Conservation (phyloP, 1,139 yeast species). For the Geotrichum aggregatum region DNA sequence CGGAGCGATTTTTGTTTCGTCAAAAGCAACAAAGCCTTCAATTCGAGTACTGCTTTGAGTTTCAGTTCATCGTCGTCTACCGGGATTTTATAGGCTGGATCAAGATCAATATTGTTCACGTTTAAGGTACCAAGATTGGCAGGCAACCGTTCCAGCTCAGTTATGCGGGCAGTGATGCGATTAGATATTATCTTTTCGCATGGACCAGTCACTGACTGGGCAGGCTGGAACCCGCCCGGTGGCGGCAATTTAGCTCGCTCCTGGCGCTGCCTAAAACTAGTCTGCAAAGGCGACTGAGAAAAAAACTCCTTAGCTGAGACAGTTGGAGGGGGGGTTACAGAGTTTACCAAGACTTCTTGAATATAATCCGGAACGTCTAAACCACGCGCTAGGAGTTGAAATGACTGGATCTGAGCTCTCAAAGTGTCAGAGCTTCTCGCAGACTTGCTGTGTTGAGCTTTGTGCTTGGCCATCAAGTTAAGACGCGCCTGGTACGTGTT, state of each 20-base stretch:
- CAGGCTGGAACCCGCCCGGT: conserved; percentile 22
- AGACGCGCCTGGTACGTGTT: conserved; percentile 39
- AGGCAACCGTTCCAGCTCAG: conserved; percentile 72
- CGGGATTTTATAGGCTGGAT: conserved; percentile 45
- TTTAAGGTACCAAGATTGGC: conserved; percentile 69
- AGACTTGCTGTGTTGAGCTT: conserved; percentile 2
- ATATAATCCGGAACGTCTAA: conserved; percentile 59
- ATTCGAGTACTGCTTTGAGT: conserved; percentile 67
- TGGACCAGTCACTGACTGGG: conserved; percentile 29
- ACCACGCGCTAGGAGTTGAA: conserved; percentile 73
- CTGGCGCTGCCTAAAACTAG: conserved; percentile 35
- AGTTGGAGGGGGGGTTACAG: conserved; percentile 19
- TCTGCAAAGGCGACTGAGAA: conserved; percentile 22
- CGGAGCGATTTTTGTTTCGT: conserved; percentile 83
- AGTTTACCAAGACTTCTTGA: conserved; percentile 41
- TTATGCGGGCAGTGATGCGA: conserved; percentile 60
- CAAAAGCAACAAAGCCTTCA: conserved; percentile 73
- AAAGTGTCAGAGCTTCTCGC: conserved; percentile 48
- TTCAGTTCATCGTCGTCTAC: conserved; percentile 48
- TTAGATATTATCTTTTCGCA: conserved; percentile 40
- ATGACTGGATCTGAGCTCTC: conserved; percentile 65
- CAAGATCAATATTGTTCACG: conserved; percentile 38
- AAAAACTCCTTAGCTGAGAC: conserved; percentile 10
- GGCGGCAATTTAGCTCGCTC: conserved; percentile 36
- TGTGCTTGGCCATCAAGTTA: conserved; percentile 29